Evolutionary conservation across 106 monocot genomes (phyloP), one percentile per base, ranked within the genome.

Genomic region (Triglochin maritima): DNA sequence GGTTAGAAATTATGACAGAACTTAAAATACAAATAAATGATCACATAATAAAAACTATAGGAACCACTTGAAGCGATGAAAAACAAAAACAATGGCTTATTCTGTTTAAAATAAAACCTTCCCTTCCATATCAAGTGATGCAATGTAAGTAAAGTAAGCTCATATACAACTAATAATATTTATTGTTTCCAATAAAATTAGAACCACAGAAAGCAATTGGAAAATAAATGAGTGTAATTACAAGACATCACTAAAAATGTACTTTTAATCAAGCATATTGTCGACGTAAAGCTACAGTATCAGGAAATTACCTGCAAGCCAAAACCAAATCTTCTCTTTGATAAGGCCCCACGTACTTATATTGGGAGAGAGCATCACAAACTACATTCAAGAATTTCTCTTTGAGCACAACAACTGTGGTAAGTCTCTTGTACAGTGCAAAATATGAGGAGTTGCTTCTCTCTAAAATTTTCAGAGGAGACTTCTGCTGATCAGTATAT

Each of bases 271-370:
- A 52, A 52, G 11, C 7, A 8, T 52, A 8, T 3, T 29, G 6
- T 59, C 4, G 3, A 17, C 17, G 9, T 9, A 74, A 17, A 67
- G 15, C 3, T 43, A 46, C 4, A 13, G 57, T 3, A n/a, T 42
- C 55, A 59, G 41, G 29, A 59, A 41, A 10, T 46, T 52, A 90
- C 94, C 90, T 95, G 87, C 94, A 95, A 57, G 94, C 94, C 48
- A 95, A 72, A 64, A 85, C 62, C 59, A 95, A 74, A 65, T 95
- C 94, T 57, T 78, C 85, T 65, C 79, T 84, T 76, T 95, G 94
- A 76, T 95, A 85, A 29, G 90, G 94, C 47, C 87, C 85, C 0
- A 95, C 87, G 59, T 95, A 95, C 74, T 90, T 90, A 16, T 95
- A 95, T 50, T 70, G 70, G 46, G 94, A 79, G 17, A 95, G 85